phyloP scores from a whole-genome alignment of 768 basidiomycete genomes.

The Hypholoma sublateritium region DNA sequence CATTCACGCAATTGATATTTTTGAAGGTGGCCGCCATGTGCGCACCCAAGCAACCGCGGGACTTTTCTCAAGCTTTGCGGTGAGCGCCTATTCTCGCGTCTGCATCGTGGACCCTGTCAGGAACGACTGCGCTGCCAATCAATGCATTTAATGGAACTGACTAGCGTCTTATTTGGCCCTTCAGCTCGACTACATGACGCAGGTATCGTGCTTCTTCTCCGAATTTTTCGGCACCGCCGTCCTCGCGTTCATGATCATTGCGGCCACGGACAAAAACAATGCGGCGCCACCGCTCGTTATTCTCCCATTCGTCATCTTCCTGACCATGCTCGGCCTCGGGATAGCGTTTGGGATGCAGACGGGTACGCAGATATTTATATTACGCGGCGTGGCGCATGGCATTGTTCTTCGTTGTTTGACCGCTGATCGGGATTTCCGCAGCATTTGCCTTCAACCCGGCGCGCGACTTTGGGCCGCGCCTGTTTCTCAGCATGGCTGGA shows the following conservation, averaged over 20 bases:
- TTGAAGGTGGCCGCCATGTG: slow-evolving; percentile 53
- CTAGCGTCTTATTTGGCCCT: background rate
- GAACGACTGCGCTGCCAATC: too few relatives aligned
- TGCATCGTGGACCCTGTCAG: too few relatives aligned
- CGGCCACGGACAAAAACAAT: slow-evolving; percentile 54
- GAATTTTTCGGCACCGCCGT: slow-evolving; percentile 60
- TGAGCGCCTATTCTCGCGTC: slow-evolving; percentile 22
- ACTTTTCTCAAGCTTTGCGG: slow-evolving; percentile 63
- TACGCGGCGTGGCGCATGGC: background rate
- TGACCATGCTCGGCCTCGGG: slow-evolving; percentile 58
- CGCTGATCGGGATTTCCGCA: slow-evolving; percentile 11
- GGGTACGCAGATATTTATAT: slow-evolving; percentile 19
- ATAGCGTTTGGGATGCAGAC: slow-evolving; percentile 63
- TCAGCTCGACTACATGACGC: slow-evolving; percentile 33
- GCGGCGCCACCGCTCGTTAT: slow-evolving; percentile 45
- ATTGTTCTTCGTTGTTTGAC: too few relatives aligned
- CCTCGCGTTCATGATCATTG: slow-evolving; percentile 54
- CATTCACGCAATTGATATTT: slow-evolving; percentile 63
- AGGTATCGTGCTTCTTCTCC: slow-evolving; percentile 40
- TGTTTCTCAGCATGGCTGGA: slow-evolving; percentile 70
- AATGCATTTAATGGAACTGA: background rate
- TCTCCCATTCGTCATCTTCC: slow-evolving; percentile 54
- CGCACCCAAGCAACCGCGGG: slow-evolving; percentile 57
- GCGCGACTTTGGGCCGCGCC: slow-evolving; percentile 68
- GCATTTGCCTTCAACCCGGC: slow-evolving; percentile 70